These are phyloP conservation scores for Thinopyrum obtusiflorum DNA, from an alignment of 202 grass and related monocot genomes.

Conservation along the genomic window DNA sequence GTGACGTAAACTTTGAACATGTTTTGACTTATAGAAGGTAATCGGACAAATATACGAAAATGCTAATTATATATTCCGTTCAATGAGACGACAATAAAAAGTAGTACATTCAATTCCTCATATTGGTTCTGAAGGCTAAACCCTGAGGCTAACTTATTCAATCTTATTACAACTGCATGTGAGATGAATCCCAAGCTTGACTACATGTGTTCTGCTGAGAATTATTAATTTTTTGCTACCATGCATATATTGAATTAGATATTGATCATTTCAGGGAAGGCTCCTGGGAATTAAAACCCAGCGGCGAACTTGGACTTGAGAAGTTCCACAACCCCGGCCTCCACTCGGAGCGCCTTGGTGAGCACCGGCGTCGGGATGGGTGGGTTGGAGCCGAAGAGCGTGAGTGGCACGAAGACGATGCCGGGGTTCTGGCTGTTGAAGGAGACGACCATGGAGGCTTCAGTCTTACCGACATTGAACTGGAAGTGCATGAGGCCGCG, in stretches of 20 bases:
- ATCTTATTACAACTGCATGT: background rate
- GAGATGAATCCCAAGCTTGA: background rate
- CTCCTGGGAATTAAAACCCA: background rate
- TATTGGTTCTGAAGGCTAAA: background rate
- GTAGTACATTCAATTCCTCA: too few species aligned
- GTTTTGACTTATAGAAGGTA: too few species aligned
- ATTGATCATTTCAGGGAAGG: background rate
- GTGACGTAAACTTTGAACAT: too few species aligned
- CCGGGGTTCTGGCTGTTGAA: conserved; percentile 74
- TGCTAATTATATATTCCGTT: too few species aligned
- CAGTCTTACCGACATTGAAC: conserved; percentile 47
- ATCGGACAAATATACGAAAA: too few species aligned
- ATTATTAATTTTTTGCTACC: background rate
- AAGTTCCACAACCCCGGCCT: conserved; percentile 30
- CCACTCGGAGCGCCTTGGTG: conserved; percentile 55
- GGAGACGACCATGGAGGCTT: conserved; percentile 45
- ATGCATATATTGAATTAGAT: background rate
- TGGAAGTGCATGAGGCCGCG: conserved; percentile 63
- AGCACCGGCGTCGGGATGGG: conserved; percentile 57
- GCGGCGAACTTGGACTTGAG: conserved; percentile 57
- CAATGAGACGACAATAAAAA: too few species aligned
- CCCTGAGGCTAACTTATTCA: background rate
- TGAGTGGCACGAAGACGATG: conserved; percentile 33
- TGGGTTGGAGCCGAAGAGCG: conserved; percentile 57
- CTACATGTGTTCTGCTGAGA: background rate